phyloP scores from a whole-genome alignment of 805 yeast genomes.

The Metschnikowia santaceciliae region DNA sequence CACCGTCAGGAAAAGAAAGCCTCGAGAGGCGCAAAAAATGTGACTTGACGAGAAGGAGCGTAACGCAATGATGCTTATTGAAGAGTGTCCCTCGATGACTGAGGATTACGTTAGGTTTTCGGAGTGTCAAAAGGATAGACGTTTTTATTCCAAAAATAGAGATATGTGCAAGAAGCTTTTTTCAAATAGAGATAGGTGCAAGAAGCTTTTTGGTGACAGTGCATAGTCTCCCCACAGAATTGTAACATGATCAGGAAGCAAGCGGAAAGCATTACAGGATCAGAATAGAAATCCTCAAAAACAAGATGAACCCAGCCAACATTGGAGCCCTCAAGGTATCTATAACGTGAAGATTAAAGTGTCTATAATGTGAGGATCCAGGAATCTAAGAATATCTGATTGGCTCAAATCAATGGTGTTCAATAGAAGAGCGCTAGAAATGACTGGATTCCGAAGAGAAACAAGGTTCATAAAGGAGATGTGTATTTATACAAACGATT shows the following conservation, averaged over 20 bases:
- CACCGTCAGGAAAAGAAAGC: conserved; percentile 43
- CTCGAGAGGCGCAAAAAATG: conserved; percentile 18
- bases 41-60: conserved; percentile 38
- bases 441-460: too few species aligned
- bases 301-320: conserved; percentile 46
- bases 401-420: too few species aligned
- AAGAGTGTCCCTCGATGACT: conserved; percentile 60
- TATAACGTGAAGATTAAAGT: conserved; percentile 46
- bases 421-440: too few species aligned
- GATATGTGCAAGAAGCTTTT: conserved; percentile 70
- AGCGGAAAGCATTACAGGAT: conserved; percentile 71
- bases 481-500: too few species aligned
- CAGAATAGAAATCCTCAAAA: conserved; percentile 79
- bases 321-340: conserved; percentile 75
- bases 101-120: conserved; percentile 67
- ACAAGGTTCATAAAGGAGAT: too few species aligned
- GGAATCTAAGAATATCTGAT: too few species aligned
- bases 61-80: conserved; percentile 44
- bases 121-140: conserved; percentile 54
- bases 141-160: neutral
- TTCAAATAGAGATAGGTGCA: conserved; percentile 48
- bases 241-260: conserved; percentile 65
- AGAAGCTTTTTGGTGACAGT: conserved; percentile 70
- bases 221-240: conserved; percentile 54
- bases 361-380: too few species aligned